Conservation (phyloP, 2,329 filamentous ascomycete genomes). For the Pseudogymnoascus sp. region DNA sequence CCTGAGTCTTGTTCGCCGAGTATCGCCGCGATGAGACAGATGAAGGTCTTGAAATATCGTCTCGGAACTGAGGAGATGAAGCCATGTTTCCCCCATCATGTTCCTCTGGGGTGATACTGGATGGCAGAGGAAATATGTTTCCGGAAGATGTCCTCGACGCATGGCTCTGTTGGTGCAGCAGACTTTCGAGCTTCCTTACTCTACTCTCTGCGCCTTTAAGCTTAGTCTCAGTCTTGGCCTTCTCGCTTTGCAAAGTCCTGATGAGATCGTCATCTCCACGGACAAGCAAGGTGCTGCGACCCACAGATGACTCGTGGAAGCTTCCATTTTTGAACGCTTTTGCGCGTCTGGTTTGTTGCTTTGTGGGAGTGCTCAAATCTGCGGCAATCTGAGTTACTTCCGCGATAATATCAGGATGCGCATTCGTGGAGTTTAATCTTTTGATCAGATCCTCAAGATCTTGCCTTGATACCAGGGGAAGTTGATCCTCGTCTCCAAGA, state of each 20-base stretch:
- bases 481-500: constrained; percentile 67
- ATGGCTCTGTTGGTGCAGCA: constrained; percentile 75
- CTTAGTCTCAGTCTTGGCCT: constrained; percentile 62
- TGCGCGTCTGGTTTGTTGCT: constrained; percentile 75
- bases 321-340: constrained; percentile 97
- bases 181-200: constrained; percentile 81
- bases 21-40: constrained; percentile 53
- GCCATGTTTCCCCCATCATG: constrained; percentile 35
- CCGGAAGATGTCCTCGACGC: constrained; percentile 45
- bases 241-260: constrained; percentile 73
- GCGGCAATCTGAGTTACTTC: constrained; percentile 70
- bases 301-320: constrained; percentile 80
- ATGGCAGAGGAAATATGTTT: constrained; percentile 44
- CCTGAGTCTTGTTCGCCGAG: constrained; percentile 49
- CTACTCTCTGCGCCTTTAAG: constrained; percentile 80
- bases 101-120: constrained; percentile 37
- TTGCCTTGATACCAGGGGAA: constrained; percentile 68
- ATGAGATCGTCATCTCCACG: constrained; percentile 81
- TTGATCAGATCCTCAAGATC: constrained; percentile 70
- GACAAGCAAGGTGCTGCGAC: constrained; percentile 68
- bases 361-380: constrained; percentile 73
- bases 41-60: constrained; percentile 46
- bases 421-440: constrained; percentile 54
- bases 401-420: constrained; percentile 56
- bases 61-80: constrained; percentile 25